phyloP scores from a whole-genome alignment of 352 stramenopile species.

The Plasmopara muralis region DNA sequence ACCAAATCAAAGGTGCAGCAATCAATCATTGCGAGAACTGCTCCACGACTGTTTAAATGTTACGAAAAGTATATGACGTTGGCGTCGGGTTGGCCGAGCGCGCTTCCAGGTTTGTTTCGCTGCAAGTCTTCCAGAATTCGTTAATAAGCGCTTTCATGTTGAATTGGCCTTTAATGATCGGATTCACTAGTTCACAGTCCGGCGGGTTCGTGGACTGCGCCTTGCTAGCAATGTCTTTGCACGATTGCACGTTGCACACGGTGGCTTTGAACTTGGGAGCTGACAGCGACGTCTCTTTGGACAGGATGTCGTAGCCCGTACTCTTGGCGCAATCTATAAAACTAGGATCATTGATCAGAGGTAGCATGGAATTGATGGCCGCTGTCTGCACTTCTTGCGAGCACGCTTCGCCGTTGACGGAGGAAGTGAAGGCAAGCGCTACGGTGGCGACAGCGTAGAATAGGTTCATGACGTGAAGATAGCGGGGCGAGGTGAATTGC shows the following conservation, averaged over 20 bases:
- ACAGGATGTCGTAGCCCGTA: constrained; percentile 38
- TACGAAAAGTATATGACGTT: not conserved
- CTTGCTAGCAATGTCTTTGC: constrained; percentile 23
- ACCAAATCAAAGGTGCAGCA: no score
- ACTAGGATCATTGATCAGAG: constrained; percentile 11
- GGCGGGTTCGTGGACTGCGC: constrained; percentile 27
- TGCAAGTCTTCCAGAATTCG: not conserved
- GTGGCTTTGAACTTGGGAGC: constrained; percentile 21
- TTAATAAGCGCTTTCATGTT: constrained; percentile 22
- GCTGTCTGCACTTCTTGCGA: constrained; percentile 8
- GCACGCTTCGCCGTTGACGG: constrained; percentile 25
- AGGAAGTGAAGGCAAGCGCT: constrained; percentile 23
- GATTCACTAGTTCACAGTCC: constrained; percentile 34
- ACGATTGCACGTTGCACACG: constrained; percentile 28
- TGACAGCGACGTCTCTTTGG: constrained; percentile 15
- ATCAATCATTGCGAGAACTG: not conserved
- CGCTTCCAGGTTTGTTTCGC: not conserved
- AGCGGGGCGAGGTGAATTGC: not conserved
- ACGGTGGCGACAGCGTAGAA: constrained; percentile 24
- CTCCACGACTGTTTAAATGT: not conserved
- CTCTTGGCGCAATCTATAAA: constrained; percentile 16
- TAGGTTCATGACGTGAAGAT: constrained; percentile 23
- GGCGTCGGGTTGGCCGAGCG: not conserved
- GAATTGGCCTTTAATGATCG: constrained; percentile 28
- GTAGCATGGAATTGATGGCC: constrained; percentile 22